Evolutionary conservation across 192 early-diverging fungal species (phyloP), one percentile per base, ranked within the genome.

Genomic region (Entophlyctis luteolus): DNA sequence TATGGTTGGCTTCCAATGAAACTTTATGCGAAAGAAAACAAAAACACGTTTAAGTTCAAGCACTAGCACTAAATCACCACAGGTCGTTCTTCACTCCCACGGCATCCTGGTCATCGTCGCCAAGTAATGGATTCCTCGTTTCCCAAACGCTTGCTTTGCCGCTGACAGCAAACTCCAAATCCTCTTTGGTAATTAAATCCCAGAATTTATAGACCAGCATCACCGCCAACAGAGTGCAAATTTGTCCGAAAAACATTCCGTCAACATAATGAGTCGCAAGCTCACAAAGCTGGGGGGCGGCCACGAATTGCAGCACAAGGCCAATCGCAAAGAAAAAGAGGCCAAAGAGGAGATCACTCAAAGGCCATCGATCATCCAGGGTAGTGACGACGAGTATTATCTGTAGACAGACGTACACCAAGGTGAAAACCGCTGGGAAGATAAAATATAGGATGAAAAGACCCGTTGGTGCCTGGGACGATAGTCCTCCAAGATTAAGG

Each of bases 191-290:
- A 74, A 98, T 97, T 31, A 88, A 90, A 74, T 98, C 96, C 96
- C 96, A 98, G 82, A 93, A 98, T 81, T 98, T 98, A 88, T 97
- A 98, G 0, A 97, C 90, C 92, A 98, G 95, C 96, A 98, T 97
- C 48, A 98, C 93, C 37, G 88, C 87, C 60, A 98, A 79, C 45
- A 98, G 78, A 14, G 90, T 93, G 67, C 88, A 88, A 37, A 95
- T 93, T 3, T 88, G 88, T 22, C 90, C 91, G 83, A 97, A 96
- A 86, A 98, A 98, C 79, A 98, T 79, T 39, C 96, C 96, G 74
- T 98, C 94, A 31, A 98, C 82, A 68, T 98, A 98, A 69, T 98
- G 96, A 77, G 93, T 93, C 46, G 89, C 90, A 48, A 84, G 76
- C 39, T 90, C 86, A 72, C 96, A 98, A 38, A 96, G 91, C 67